Evolutionary conservation across 75 land plant species (phyloP), one percentile per base, ranked within the genome.

Genomic region (Larix kaempferi): DNA sequence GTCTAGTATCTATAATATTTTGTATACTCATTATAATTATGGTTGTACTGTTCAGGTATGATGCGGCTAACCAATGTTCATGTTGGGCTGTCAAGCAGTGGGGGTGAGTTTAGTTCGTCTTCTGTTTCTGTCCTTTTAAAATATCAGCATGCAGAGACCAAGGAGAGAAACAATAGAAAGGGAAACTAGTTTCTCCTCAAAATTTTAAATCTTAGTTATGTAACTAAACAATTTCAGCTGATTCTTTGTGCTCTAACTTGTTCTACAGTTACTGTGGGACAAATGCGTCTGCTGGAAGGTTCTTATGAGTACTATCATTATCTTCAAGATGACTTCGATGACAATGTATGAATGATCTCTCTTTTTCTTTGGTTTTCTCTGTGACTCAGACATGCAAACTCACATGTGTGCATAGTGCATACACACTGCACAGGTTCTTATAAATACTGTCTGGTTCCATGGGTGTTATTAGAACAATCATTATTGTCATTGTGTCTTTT

Each of bases 291-390:
- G 3, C 1, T 69, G 8, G 73, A n/a, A 69, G 5, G 52, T 41
- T 35, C 35, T 65, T 69, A 41, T 69, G 93, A 89, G 64, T 97
- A 94, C 75, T 85, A 94, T 82, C 99, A 97, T 79, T 97, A 97
- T 74, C 95, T 97, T 77, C 99, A 92, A 84, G 93, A 97, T 86
- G 90, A 90, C 44, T 77, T 88, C 75, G 91, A 97, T 86, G 99
- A 97, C 78, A 91, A 79, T 86, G 99, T 94, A 89, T 69, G 73
- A 39, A 49, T 49, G 54, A 49, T 49, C 54, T 49, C 11, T 49
- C 54, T 49, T 10, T 49, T 49, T 49, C 54, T 49, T 49, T 49
- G 54, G 10, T 49, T 49, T 49, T 49, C 1, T 49, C 12, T 49
- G 54, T 10, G 54, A 49, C 54, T 10, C 54, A 10, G 54, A 49